Evolutionary conservation across 2,329 filamentous ascomycete genomes (phyloP).

Genomic region (Cladosporium halotolerans): DNA sequence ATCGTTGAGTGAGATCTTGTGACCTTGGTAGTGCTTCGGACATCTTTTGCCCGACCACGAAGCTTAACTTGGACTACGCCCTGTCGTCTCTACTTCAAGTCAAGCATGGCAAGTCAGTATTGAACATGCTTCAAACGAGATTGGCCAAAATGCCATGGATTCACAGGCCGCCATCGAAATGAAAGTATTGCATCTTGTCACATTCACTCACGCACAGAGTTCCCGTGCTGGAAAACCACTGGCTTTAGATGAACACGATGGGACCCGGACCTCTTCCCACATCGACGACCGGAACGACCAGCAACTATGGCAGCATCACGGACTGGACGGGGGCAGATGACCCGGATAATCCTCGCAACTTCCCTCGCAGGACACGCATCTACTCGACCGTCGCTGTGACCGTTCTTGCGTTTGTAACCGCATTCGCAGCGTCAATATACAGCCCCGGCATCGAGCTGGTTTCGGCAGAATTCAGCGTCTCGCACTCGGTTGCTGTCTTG

Average conservation of each 20-base stretch:
- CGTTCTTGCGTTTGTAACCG: constrained; percentile 27
- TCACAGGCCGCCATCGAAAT: neutral
- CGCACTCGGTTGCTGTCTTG: constrained; percentile 29
- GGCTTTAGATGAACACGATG: neutral
- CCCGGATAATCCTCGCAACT: constrained; percentile 28
- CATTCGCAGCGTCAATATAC: constrained; percentile 28
- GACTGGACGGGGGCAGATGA: constrained; percentile 27
- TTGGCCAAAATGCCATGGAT: neutral
- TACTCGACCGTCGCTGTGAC: constrained; percentile 24
- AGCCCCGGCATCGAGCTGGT: constrained; percentile 23
- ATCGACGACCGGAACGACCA: neutral
- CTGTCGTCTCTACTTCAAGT: constrained; percentile 1
- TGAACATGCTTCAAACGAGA: neutral
- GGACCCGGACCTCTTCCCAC: neutral
- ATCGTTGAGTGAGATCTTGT: too few species aligned
- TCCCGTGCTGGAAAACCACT: neutral
- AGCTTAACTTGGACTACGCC: neutral
- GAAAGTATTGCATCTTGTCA: neutral
- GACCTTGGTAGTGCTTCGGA: neutral
- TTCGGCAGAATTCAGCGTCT: constrained; percentile 20
- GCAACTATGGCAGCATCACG: neutral
- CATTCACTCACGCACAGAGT: neutral
- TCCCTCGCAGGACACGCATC: constrained; percentile 19
- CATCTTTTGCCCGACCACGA: neutral
- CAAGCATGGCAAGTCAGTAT: constrained; percentile 1